Evolutionary conservation across 306 rosid species (phyloP).

Genomic region (Vigna hirtella): DNA sequence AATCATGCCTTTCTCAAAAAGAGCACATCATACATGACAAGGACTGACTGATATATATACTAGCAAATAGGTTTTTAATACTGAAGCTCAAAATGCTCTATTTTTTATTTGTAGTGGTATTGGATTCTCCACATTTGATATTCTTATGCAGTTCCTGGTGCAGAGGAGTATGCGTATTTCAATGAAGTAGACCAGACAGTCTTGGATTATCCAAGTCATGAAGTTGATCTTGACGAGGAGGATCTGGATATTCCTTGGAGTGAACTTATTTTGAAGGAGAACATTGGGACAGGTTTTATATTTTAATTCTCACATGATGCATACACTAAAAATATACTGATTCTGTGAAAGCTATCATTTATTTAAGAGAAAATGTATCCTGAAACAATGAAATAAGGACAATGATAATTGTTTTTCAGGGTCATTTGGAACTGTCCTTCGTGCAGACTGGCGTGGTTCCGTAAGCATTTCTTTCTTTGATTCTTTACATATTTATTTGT

Average conservation of each 20-base stretch:
- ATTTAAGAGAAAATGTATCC: constrained; percentile 17
- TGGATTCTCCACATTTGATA: constrained; percentile 27
- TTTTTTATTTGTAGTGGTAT: constrained; percentile 37
- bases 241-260: constrained; percentile 82
- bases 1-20: constrained; percentile 27
- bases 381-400: constrained; percentile 32
- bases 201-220: constrained; percentile 50
- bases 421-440: constrained; percentile 92
- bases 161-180: constrained; percentile 40
- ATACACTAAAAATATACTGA: constrained; percentile 5
- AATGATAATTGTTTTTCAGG: constrained; percentile 66
- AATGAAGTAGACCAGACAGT: constrained; percentile 48
- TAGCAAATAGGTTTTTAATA: constrained; percentile 13
- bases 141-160: constrained; percentile 43
- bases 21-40: constrained; percentile 19
- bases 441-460: constrained; percentile 95
- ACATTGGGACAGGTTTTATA: constrained; percentile 83
- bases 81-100: constrained; percentile 33
- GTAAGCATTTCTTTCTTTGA: constrained; percentile 60
- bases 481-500: constrained; percentile 28
- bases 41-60: background rate
- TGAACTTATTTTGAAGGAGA: constrained; percentile 77
- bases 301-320: constrained; percentile 29
- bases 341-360: constrained; percentile 28
- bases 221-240: constrained; percentile 60